Base-by-base conservation (phyloP, 768 basidiomycete species). In the Grammothele lineata region DNA sequence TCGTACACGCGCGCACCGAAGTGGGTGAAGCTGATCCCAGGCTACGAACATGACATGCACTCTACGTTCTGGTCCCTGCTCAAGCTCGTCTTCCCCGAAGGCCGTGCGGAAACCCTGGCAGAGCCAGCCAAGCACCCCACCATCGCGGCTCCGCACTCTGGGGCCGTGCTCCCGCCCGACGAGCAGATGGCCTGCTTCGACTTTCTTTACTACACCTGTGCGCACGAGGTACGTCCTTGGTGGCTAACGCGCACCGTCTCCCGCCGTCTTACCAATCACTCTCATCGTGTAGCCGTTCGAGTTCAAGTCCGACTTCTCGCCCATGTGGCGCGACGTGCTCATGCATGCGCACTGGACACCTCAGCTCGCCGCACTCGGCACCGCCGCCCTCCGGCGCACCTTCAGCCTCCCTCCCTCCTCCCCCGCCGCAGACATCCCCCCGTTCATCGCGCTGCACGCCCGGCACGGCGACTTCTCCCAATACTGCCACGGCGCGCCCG, bases 111-210 rank as follows among this genome's bases (percentile, higher is more conserved):
- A 19, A 57, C 50, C 33, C 53, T 64, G 22, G 53, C 50, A 41
- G 27, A 30, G 8, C 27, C 27, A 7, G 27, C 27, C 27, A 14
- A 30, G 27, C 50, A 54, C 33, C 47, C 61, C 4, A 50, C 54
- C 6, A 58, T 64, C 22, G 65, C 66, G 1, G 51, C 54, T 2
- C 55, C 57, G 24, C 57, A 62, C 47, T 30, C 27, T 7, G 44
- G 59, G 17, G 52, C 52, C 5, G 25, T 34, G 3, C 58, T 66
- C 17, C 50, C 56, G 17, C 70, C 70, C 17, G 68, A 70, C 47
- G 66, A 69, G 43, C 70, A 70, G 18, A 48, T 72, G 43, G 48
- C 64, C 14, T 72, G 70, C 55, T 68, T 65, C 47, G 70, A 72
- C 44, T 70, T 66, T 38, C 54, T 71, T 22, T 72, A 71, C 52